Conservation (phyloP, 371 early-diverging fungal genomes). For the Mycotypha africana region DNA sequence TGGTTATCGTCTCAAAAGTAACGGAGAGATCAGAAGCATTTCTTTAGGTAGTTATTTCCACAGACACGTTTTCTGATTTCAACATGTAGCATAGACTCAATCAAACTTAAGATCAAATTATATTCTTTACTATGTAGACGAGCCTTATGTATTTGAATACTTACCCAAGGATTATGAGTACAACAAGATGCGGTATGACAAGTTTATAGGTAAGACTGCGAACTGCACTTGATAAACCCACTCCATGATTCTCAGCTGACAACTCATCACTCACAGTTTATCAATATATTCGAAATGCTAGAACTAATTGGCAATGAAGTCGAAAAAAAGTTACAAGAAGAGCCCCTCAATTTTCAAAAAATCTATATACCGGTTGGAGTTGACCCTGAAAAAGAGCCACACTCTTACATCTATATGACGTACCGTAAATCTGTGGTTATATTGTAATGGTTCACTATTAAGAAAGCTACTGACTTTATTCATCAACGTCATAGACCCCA, state of each 20-base stretch:
- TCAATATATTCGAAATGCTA: neutral
- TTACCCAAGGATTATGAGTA: slow-evolving; percentile 30
- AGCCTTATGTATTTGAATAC: slow-evolving; percentile 31
- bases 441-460: neutral
- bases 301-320: slow-evolving; percentile 35
- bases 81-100: neutral
- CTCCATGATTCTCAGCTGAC: no score
- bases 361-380: slow-evolving; percentile 26
- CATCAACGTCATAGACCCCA: slow-evolving; percentile 43
- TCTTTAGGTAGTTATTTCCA: no score
- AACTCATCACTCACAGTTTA: no score
- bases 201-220: slow-evolving; percentile 33
- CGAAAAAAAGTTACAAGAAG: slow-evolving; percentile 21
- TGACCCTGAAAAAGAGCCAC: slow-evolving; percentile 25
- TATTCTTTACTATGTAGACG: no score
- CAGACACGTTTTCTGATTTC: neutral
- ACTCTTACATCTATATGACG: slow-evolving; percentile 41
- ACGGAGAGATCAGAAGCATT: slow-evolving; percentile 32
- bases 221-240: no score
- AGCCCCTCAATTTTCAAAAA: slow-evolving; percentile 27
- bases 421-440: neutral
- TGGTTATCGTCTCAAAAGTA: slow-evolving; percentile 32
- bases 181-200: slow-evolving; percentile 37
- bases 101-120: neutral
- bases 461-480: no score